These are phyloP conservation scores for Heterobasidion occidentale DNA, from an alignment of 1,284 basidiomycete species.

Conservation along the genomic window DNA sequence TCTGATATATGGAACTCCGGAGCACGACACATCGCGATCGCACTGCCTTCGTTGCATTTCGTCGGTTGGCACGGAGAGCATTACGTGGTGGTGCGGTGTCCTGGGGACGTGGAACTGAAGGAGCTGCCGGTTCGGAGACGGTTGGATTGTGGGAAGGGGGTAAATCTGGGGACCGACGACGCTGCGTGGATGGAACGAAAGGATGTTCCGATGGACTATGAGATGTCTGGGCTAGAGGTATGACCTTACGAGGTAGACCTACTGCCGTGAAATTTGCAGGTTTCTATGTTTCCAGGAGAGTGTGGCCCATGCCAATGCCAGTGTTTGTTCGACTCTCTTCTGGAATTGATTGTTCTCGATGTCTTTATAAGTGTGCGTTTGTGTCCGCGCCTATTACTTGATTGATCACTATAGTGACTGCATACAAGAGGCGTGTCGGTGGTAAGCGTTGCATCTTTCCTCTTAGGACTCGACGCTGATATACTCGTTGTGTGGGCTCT, in stretches of 20 bases:
- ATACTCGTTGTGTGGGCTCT: too few species aligned
- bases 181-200: conserved; percentile 61
- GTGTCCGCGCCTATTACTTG: too few species aligned
- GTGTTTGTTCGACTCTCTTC: too few species aligned
- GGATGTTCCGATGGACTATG: conserved; percentile 65
- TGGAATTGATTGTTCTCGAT: too few species aligned
- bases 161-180: conserved; percentile 56
- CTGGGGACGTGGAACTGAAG: conserved; percentile 42
- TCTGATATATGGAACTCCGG: conserved; percentile 47
- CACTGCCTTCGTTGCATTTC: conserved; percentile 48
- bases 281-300: too few species aligned
- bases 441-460: too few species aligned
- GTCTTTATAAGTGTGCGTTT: too few species aligned
- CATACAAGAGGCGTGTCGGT: too few species aligned
- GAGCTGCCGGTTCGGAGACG: conserved; percentile 51
- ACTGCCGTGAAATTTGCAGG: too few species aligned
- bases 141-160: conserved; percentile 58
- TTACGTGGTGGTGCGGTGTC: conserved; percentile 46
- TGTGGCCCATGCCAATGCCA: too few species aligned
- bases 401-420: too few species aligned
- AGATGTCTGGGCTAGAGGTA: conserved; percentile 41
- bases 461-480: too few species aligned
- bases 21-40: conserved; percentile 39
- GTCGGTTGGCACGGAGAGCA: conserved; percentile 64
- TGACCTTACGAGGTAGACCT: neutral